Evolutionary conservation across 139 green algal genomes (phyloP).

Genomic region (Picochlorum sp.): DNA sequence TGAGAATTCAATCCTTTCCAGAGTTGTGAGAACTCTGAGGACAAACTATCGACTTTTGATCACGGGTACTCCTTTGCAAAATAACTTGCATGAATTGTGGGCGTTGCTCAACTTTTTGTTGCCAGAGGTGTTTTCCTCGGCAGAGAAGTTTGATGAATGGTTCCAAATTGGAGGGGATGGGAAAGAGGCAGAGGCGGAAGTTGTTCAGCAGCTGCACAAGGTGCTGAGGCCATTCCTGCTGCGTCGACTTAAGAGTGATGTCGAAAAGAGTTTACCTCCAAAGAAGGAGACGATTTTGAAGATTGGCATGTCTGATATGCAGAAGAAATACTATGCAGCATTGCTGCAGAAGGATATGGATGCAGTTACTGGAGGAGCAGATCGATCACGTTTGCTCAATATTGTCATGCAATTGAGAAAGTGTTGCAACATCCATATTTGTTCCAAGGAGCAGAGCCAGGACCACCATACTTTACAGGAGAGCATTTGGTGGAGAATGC

Average conservation of each 20-base stretch:
- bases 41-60: slow-evolving; percentile 97
- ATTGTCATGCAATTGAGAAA: slow-evolving; percentile 99
- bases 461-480: slow-evolving; percentile 86
- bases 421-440: slow-evolving; percentile 96
- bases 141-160: slow-evolving; percentile 97
- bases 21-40: slow-evolving; percentile 74
- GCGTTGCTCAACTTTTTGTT: slow-evolving; percentile 99
- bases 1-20: slow-evolving; percentile 88
- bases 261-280: slow-evolving; percentile 89
- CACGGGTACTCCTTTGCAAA: slow-evolving; percentile 92
- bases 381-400: slow-evolving; percentile 91
- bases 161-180: slow-evolving; percentile 63
- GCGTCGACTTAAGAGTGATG: slow-evolving; percentile 92
- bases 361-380: slow-evolving; percentile 67
- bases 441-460: slow-evolving; percentile 85
- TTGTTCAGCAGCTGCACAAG: slow-evolving; percentile 97
- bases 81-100: slow-evolving; percentile 94
- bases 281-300: slow-evolving; percentile 99
- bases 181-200: slow-evolving; percentile 74
- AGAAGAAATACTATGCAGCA: slow-evolving; percentile 77
- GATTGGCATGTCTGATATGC: slow-evolving; percentile 95
- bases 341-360: slow-evolving; percentile 95
- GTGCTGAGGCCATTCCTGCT: slow-evolving; percentile 97
- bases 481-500: slow-evolving; percentile 77
- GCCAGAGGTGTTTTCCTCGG: slow-evolving; percentile 84